phyloP scores from a whole-genome alignment of 768 basidiomycete genomes.

The Leccinellum albellum region DNA sequence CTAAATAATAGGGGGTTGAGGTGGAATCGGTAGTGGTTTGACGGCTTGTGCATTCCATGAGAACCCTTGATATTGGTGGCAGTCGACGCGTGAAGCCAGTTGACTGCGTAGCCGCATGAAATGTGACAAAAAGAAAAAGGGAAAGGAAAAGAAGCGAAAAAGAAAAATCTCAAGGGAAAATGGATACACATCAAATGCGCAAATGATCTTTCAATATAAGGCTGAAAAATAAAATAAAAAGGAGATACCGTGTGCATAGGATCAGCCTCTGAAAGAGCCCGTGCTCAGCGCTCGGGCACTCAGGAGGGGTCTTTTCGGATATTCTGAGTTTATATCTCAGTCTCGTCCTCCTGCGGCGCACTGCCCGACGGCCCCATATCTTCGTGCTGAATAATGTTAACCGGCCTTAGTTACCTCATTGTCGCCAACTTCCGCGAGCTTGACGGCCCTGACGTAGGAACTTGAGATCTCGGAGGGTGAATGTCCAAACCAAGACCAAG shows the following conservation, averaged over 20 bases:
- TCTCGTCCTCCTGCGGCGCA: slow-evolving; percentile 29
- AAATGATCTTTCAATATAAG: background rate
- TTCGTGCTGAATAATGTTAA: slow-evolving; percentile 83
- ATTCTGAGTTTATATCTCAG: slow-evolving; percentile 78
- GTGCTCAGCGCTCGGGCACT: background rate
- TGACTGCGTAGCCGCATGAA: background rate
- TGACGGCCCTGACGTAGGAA: slow-evolving; percentile 6
- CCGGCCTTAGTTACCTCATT: slow-evolving; percentile 55
- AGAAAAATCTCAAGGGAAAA: background rate
- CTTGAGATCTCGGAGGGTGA: slow-evolving; percentile 18
- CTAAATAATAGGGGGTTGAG: background rate
- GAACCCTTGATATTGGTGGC: slow-evolving; percentile 3
- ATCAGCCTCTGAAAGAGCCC: background rate
- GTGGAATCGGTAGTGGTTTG: background rate
- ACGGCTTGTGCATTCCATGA: background rate
- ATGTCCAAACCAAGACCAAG: slow-evolving; percentile 1
- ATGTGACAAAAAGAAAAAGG: background rate
- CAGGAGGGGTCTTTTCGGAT: slow-evolving; percentile 30
- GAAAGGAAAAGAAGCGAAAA: too few relatives aligned
- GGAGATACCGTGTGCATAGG: background rate
- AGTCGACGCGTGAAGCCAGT: background rate
- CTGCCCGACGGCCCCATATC: slow-evolving; percentile 55
- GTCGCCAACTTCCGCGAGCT: slow-evolving; percentile 36
- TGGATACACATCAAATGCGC: background rate
- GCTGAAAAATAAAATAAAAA: background rate